Evolutionary conservation across 2,329 filamentous ascomycete genomes (phyloP), one percentile per base, ranked within the genome.

Genomic region (Microsporum ferrugineum): DNA sequence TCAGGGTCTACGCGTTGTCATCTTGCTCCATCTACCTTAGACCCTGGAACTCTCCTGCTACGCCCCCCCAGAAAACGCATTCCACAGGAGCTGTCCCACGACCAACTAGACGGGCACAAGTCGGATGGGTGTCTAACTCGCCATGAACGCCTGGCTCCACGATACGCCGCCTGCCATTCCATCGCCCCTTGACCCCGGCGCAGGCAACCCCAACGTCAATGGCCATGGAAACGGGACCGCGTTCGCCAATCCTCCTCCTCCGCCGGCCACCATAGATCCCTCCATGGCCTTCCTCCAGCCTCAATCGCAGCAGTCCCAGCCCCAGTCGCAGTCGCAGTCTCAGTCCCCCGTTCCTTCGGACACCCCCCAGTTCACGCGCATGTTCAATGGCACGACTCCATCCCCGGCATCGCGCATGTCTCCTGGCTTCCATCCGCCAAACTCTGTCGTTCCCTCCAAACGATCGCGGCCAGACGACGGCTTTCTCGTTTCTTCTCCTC

Each of bases 381-480:
- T 92, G 83, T 88, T 89, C 73, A 94, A 92, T 78, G 88, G 89
- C 76, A 84, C 81, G 69, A 41, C 55, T 12, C 49, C 49, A 8
- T 53, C 49, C 6, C 49, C 49, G 49, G 87, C 88, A 79, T 89
- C 89, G 80, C 91, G 90, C 75, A 85, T 85, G 63, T 91, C 89
- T 60, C 88, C 88, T 51, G 85, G 85, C 62, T 92, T 89, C 73
- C 83, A 87, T 70, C 88, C 88, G 70, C 83, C 87, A 63, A 92
- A 89, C 76, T 82, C 88, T 56, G 85, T 95, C 69, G 86, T 96
- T 67, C 92, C 92, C 62, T 92, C 91, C 27, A 99, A 97, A 77
- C 85, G 94, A 69, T 83, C 88, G 60, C 84, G 89, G 55, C 87
- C 88, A 59, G 90, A 95, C 75, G 91, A 96, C 74, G 91, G 86